phyloP scores from a whole-genome alignment of 495 filamentous ascomycete genomes.

The Chaetomium fimeti region DNA sequence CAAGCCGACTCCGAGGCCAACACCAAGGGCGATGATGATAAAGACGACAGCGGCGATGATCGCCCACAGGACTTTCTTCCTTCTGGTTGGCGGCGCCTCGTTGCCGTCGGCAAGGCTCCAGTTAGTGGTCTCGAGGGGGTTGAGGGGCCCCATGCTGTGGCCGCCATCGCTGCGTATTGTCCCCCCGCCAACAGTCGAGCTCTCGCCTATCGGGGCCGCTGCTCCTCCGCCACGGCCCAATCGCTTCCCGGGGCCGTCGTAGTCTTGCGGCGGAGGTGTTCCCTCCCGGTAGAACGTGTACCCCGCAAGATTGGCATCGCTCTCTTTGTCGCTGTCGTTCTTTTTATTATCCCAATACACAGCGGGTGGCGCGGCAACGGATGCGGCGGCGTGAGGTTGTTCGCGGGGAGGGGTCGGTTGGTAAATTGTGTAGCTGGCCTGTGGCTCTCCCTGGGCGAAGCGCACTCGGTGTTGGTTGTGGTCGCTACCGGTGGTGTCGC shows the following conservation, averaged over 20 bases:
- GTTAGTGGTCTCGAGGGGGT: neutral
- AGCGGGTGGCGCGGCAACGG: conserved; percentile 17
- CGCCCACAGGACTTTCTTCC: conserved; percentile 35
- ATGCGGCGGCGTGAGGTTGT: conserved; percentile 1
- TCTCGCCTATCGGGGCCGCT: conserved; percentile 2
- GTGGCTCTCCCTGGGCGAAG: conserved; percentile 30
- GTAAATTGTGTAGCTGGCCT: conserved; percentile 17
- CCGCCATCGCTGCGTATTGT: conserved; percentile 9
- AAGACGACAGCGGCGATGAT: conserved; percentile 27
- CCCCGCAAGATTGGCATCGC: conserved; percentile 20
- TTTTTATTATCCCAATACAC: conserved; percentile 35
- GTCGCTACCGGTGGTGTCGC: conserved; percentile 17
- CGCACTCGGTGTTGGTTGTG: conserved; percentile 26
- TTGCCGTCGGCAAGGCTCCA: conserved; percentile 17
- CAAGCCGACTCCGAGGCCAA: conserved; percentile 45
- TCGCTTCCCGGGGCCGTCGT: conserved; percentile 25
- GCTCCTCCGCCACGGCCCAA: conserved; percentile 2
- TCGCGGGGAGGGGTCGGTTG: conserved; percentile 12
- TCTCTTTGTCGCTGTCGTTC: conserved; percentile 21
- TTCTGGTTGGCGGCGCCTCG: conserved; percentile 23
- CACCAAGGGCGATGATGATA: conserved; percentile 36
- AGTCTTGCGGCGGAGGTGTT: conserved; percentile 35
- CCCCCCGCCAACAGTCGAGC: neutral
- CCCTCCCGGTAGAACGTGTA: conserved; percentile 43
- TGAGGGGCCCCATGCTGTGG: conserved; percentile 10